These are phyloP conservation scores for Lathyrus oleraceus DNA, from an alignment of 306 rosid species.

Conservation along the genomic window DNA sequence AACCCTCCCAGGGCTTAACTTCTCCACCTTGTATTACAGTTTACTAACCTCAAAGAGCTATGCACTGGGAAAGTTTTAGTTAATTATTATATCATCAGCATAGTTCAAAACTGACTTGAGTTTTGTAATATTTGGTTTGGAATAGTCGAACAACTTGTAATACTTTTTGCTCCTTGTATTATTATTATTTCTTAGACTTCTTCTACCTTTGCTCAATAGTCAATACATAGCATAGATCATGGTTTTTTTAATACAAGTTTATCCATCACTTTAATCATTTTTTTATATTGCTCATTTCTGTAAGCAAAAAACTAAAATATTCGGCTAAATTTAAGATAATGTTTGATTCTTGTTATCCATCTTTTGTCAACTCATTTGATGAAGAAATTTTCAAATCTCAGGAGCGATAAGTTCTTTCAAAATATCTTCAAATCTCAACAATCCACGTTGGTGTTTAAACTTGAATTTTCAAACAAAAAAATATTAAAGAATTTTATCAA, in stretches of 20 bases:
- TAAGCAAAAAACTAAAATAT: neutral
- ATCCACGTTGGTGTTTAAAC: neutral
- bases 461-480: neutral
- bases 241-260: neutral
- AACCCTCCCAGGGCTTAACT: neutral
- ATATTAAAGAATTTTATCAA: neutral
- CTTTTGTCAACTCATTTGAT: neutral
- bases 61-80: neutral
- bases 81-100: neutral
- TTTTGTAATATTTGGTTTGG: conserved; percentile 4
- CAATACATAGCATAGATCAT: neutral
- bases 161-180: neutral
- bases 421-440: neutral
- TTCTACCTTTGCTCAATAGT: neutral
- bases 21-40: neutral
- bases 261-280: neutral
- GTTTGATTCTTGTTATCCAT: neutral
- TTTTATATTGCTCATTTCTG: neutral
- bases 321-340: neutral
- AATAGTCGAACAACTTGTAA: neutral
- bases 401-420: neutral
- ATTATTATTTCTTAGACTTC: neutral
- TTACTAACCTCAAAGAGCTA: conserved; percentile 9
- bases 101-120: conserved; percentile 2
- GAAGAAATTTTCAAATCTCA: neutral